Evolutionary conservation across 2,329 filamentous ascomycete genomes (phyloP).

Genomic region (Trichoderma atroviride): DNA sequence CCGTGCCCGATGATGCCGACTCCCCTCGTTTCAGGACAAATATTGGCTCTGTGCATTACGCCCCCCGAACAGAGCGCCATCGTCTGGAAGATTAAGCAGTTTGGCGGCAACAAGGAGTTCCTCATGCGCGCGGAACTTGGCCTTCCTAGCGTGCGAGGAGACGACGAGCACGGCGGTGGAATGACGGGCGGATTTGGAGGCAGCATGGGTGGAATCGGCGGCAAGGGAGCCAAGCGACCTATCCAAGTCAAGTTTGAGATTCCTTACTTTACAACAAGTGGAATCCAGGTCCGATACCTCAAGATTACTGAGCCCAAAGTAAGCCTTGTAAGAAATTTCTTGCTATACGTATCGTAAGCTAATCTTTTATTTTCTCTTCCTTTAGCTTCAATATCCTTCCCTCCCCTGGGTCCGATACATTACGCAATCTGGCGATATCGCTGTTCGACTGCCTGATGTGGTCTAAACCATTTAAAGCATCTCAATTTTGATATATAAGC

Average conservation of each 20-base stretch:
- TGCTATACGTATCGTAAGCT: not conserved
- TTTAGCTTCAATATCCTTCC: constrained; percentile 93
- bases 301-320: constrained; percentile 99
- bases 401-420: constrained; percentile 98
- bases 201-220: constrained; percentile 90
- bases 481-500: not conserved
- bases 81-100: constrained; percentile 99
- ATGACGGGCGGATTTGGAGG: constrained; percentile 98
- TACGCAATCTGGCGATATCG: constrained; percentile 95
- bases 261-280: constrained; percentile 99
- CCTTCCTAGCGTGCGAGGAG: constrained; percentile 88
- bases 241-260: constrained; percentile 99
- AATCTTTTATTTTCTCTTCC: not conserved
- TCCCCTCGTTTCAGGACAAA: constrained; percentile 96
- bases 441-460: constrained; percentile 89
- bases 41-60: constrained; percentile 95
- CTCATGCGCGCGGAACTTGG: constrained; percentile 97
- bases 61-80: constrained; percentile 94
- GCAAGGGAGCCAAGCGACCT: constrained; percentile 87
- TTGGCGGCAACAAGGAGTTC: constrained; percentile 97
- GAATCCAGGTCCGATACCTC: constrained; percentile 96
- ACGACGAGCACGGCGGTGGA: constrained; percentile 92
- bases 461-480: constrained; percentile 52
- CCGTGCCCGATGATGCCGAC: constrained; percentile 96
- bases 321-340: constrained; percentile 32